A percentile compares a stretch with the other conserved stretches of the same genome.
These are phyloP conservation scores for Dictyostelium purpureum DNA, from an alignment of 78 protist species.

Conservation along the genomic window DNA sequence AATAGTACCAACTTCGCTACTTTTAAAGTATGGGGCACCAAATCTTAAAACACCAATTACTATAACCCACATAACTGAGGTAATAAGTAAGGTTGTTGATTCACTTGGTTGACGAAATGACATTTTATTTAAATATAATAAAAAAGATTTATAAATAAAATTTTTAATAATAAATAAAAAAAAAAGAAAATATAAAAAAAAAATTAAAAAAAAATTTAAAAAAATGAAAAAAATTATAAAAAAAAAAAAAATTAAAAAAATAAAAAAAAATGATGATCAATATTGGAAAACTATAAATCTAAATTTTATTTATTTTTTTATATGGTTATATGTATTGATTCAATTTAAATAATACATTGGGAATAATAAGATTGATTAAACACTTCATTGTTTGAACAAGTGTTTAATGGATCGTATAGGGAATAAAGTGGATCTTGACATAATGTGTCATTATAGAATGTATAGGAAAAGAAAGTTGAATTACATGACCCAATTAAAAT, in stretches of 20 bases:
- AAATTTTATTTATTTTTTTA: no score
- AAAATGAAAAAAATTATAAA: no score
- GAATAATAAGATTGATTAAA: background rate
- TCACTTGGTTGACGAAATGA: constrained; percentile 36
- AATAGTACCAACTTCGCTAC: constrained; percentile 8
- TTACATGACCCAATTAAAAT: background rate
- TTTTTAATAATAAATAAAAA: no score
- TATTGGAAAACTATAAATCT: no score
- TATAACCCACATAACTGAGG: constrained; percentile 27
- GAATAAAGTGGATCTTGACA: background rate
- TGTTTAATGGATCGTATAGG: background rate
- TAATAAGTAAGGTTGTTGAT: background rate
- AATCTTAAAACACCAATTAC: constrained; percentile 25
- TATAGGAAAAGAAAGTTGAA: background rate
- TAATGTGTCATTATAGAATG: background rate
- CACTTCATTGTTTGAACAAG: background rate
- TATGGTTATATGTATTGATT: no score
- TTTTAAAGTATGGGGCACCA: constrained; percentile 12
- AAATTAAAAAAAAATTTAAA: no score
- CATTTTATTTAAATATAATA: no score
- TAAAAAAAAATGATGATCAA: no score
- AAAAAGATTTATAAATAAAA: no score
- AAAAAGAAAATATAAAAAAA: no score
- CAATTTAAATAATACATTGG: background rate
- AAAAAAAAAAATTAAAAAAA: no score